Base-by-base conservation (phyloP, 1,139 yeast species). In the Candida pseudoviswanathii region DNA sequence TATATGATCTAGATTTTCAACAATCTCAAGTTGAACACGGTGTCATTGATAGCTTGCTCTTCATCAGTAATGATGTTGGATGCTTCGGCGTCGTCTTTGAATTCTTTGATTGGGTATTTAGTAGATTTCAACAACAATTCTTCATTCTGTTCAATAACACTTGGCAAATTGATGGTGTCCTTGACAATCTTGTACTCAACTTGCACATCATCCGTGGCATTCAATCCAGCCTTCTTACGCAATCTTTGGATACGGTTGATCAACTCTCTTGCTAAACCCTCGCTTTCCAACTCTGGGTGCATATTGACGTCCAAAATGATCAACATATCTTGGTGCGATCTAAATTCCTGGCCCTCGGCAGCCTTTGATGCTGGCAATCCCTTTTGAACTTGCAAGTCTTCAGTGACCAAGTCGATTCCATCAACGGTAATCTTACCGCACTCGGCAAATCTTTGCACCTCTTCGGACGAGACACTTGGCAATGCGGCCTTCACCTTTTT, bases 211-310 rank as follows among this genome's bases (percentile, higher is more conserved):
- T 95, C 99, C 41, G 98, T 92, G 53, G 96, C 92, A 63, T 88
- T 89, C 64, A 95, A 79, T 39, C 97, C 97, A 55, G 90, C 92
- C 80, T 92, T 91, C 85, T 95, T 95, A 74, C 99, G 89, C 68
- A 92, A 83, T 71, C 97, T 88, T 79, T 95, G 99, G 59, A 95
- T 91, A 73, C 99, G 91, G 81, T 95, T 95, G 64, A 94, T 82
- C 65, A 95, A 80, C 70, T 95, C 99, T 76, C 99, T 89, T 5
- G 97, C 97, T 61, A 89, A 79, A 68, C 98, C 98, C 75, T 94
- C 98, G 47, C 89, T 84, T 74, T 87, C 87, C 67, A 92, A 80
- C 61, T 92, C 97, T 42, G 92, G 91, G 65, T 94, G 87, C 52
- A 90, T 72, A 60, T 88, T 89, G 54, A 90, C 88, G 66, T 95